A percentile compares a stretch with the other conserved stretches of the same genome.
These are phyloP conservation scores for Senecio squalidus DNA, from an alignment of 140 eudicot genomes.

Conservation along the genomic window DNA sequence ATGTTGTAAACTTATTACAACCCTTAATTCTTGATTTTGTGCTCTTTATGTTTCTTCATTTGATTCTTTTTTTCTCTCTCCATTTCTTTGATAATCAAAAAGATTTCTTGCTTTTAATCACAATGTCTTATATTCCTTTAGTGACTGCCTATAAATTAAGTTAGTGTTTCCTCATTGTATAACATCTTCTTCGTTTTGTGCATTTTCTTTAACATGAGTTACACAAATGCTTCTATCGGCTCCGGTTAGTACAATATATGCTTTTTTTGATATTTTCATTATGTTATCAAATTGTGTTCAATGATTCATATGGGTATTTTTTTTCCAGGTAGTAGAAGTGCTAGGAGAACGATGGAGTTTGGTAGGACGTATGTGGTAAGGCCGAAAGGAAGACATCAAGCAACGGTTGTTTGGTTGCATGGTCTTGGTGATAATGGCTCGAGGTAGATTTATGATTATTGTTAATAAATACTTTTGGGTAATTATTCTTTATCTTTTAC, in stretches of 20 bases:
- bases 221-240: conserved; percentile 63
- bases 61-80: conserved; percentile 40
- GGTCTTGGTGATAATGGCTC: conserved; percentile 99
- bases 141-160: conserved; percentile 55
- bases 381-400: conserved; percentile 95
- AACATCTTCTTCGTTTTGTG: conserved; percentile 25
- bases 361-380: conserved; percentile 97
- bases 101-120: conserved; percentile 41
- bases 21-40: conserved; percentile 43
- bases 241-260: conserved; percentile 63
- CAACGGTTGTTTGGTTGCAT: conserved; percentile 97
- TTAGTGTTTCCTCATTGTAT: conserved; percentile 38
- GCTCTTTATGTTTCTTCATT: conserved; percentile 39
- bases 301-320: not conserved
- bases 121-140: conserved; percentile 26
- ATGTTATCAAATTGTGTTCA: not conserved
- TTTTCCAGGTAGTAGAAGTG: conserved; percentile 62
- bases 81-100: conserved; percentile 22
- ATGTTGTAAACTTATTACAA: conserved; percentile 26
- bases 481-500: not conserved
- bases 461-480: not conserved
- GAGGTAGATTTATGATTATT: conserved; percentile 42
- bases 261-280: not conserved
- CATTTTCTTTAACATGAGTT: conserved; percentile 52
- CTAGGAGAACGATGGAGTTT: conserved; percentile 68